phyloP scores from a whole-genome alignment of 2,329 filamentous ascomycete genomes.

The Trichoderma gracile region DNA sequence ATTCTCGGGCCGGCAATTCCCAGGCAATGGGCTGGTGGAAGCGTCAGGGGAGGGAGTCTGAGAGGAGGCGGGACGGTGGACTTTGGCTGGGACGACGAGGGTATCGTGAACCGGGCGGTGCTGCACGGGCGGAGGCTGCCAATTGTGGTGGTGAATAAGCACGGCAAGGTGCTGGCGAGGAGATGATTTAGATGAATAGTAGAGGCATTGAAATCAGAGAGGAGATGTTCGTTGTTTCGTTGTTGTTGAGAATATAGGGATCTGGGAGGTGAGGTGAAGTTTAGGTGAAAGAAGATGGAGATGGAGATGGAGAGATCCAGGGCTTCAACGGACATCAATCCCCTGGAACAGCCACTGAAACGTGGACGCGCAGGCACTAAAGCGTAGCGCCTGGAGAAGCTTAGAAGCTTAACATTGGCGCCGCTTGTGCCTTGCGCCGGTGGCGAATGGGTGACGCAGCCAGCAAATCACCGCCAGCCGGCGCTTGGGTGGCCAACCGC shows the following conservation, averaged over 20 bases:
- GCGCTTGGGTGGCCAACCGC: conserved; percentile 24
- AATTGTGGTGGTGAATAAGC: conserved; percentile 16
- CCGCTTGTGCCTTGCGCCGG: conserved; percentile 14
- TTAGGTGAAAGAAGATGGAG: not conserved
- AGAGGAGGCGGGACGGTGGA: conserved; percentile 26
- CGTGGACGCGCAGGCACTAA: not conserved
- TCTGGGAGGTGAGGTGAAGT: not conserved
- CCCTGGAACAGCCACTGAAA: no score
- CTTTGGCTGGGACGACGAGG: conserved; percentile 23
- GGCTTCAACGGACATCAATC: no score
- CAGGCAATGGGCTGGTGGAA: conserved; percentile 23
- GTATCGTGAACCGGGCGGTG: conserved; percentile 13
- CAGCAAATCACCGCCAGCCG: conserved; percentile 10
- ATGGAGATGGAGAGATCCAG: not conserved
- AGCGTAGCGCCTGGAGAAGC: conserved; percentile 7
- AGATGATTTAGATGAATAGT: not conserved
- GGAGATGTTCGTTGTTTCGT: not conserved
- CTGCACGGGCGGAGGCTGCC: conserved; percentile 13
- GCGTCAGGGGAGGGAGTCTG: conserved; percentile 19
- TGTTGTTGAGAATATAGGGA: not conserved
- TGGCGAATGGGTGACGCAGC: conserved; percentile 19
- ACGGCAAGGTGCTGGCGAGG: conserved; percentile 18
- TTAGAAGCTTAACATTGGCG: conserved; percentile 8
- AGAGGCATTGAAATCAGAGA: not conserved
- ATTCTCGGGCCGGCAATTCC: conserved; percentile 24